Conservation (phyloP, 1,284 basidiomycete genomes). For the Inonotus obliquus region DNA sequence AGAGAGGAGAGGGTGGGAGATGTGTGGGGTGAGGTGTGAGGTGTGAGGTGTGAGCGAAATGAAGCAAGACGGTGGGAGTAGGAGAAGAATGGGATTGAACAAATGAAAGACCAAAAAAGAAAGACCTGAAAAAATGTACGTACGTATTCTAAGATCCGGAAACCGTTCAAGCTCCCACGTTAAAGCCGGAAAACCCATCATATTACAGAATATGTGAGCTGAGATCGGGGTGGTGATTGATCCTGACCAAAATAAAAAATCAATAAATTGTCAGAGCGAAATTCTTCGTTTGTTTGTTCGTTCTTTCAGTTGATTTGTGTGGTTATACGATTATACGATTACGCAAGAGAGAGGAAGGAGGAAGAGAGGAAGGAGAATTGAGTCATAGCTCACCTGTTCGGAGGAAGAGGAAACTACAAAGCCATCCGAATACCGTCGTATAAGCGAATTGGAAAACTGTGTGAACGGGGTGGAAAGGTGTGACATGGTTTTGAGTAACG, state of each 20-base stretch:
- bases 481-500: too few relatives aligned
- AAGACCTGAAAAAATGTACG: conserved; percentile 23
- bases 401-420: conserved; percentile 82
- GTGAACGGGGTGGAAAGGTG: too few relatives aligned
- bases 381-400: conserved; percentile 56
- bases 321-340: too few relatives aligned
- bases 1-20: too few relatives aligned
- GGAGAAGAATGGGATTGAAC: neutral
- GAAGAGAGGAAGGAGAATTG: neutral
- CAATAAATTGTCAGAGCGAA: too few relatives aligned
- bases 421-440: conserved; percentile 90
- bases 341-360: too few relatives aligned
- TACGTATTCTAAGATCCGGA: conserved; percentile 35
- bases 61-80: neutral
- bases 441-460: conserved; percentile 84
- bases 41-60: too few relatives aligned
- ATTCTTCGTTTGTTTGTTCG: too few relatives aligned
- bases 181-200: conserved; percentile 82
- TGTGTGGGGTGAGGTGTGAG: too few relatives aligned
- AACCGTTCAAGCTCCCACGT: conserved; percentile 33
- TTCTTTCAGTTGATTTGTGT: too few relatives aligned
- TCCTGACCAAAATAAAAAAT: too few relatives aligned
- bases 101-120: neutral
- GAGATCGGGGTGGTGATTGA: conserved; percentile 48
- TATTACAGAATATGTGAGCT: conserved; percentile 89